Evolutionary conservation across 495 filamentous ascomycete genomes (phyloP), one percentile per base, ranked within the genome.

Genomic region (Cudoniella acicularis): DNA sequence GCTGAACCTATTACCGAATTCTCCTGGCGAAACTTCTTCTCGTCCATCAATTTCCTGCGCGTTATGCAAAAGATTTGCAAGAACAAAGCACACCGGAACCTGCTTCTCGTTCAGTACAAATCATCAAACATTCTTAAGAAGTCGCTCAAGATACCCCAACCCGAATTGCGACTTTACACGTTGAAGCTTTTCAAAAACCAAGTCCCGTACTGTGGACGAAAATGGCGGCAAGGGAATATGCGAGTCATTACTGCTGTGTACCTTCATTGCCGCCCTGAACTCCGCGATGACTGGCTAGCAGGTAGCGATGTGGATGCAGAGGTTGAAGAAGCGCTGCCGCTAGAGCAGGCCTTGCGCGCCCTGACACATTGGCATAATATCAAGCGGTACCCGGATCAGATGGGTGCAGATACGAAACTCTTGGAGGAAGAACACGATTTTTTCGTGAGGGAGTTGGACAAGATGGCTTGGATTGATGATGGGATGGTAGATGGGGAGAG

Each of bases 151-250:
- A 89, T 96, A 36, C 92, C 92, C 1, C 91, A 98, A 67, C 87
- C 84, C 0, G 78, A 91, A 60, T 80, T 98, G 18, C 87, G 95
- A 8, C 85, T 93, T 24, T 97, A 97, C 75, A 96, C 93, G 8
- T 85, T 98, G 66, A 98, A 98, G 69, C 82, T 98, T 0, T 96
- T 97, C 84, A 98, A 98, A 72, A 91, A 89, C 56, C 95, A 98
- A 68, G 94, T 98, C 1, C 94, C 94, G 13, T 98, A 95, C 75
- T 98, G 94, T 71, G 93, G 94, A 18, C 86, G 94, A 13, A 98
- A 98, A 74, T 98, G 94, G 94, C 85, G 94, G 17, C 94, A 98
- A 76, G 84, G 85, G 54, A 97, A 98, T 70, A 98, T 98, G 94
- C 87, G 92, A 52, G 92, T 98, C 63, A 98, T 98, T 69, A 98